Evolutionary conservation across 2,329 filamentous ascomycete genomes (phyloP), one percentile per base, ranked within the genome.

Genomic region (Macrophomina phaseolina): DNA sequence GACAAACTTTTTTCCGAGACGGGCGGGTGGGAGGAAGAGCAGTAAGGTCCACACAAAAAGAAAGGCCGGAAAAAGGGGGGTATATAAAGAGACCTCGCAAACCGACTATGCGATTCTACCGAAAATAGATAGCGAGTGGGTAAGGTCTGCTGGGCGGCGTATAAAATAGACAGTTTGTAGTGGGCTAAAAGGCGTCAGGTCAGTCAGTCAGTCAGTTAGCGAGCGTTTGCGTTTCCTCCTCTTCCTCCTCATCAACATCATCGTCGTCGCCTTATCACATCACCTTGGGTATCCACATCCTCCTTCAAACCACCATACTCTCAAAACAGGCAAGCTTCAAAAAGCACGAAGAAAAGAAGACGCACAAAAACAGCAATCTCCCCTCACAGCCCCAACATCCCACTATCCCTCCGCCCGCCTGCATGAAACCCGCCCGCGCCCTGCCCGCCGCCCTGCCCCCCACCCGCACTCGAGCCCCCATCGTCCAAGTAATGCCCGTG

Each of bases 361-460:
- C 23, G 23, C 23, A 23, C 23, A 23, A 23, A 23, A 23, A 23
- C 23, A 23, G 23, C 23, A 23, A 23, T 23, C 23, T 23, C 23
- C 9, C 18, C 18, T n/a, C 62, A 67, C 56, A 67, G 12, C 49
- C 65, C 65, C 36, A 67, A 60, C 65, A 67, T 67, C 48, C 65
- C 65, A 34, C 65, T 67, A 23, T 67, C 65, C 48, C 65, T 67
- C 32, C 65, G 46, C 36, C 64, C 64, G 2, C 48, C 40, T 12
- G 32, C 32, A 42, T 60, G 55, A 16, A 28, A 48, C 5, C 51
- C 51, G 4, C 38, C 64, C 9, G 52, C 63, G 30, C 48, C 48
- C 32, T n/a, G 18, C 5, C 61, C 38, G 5, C 18, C 61, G 3
- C 46, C 49, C 23, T 23, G 23, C 23, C 23, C 23, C 23, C 23